Conservation (phyloP, 805 yeast species). For the Tetrapisispora arboricola region DNA sequence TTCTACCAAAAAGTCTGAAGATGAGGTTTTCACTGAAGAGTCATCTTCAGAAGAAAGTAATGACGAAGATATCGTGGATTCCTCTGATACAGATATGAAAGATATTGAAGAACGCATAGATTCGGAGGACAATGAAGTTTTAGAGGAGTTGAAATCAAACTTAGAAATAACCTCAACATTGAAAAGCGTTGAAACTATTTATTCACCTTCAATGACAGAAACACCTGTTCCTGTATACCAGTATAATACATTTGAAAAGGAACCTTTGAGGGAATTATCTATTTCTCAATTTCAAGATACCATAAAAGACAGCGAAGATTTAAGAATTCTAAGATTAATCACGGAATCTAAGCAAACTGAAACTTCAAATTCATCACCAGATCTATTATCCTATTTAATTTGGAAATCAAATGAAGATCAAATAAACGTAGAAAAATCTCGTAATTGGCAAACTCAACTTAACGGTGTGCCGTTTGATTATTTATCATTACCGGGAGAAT, state of each 20-base stretch:
- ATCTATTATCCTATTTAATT: slow-evolving; percentile 11
- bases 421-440: slow-evolving; percentile 4
- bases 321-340: slow-evolving; percentile 39
- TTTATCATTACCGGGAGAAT: slow-evolving; percentile 35
- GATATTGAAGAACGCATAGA: neutral
- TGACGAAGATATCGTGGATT: slow-evolving; percentile 7
- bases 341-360: slow-evolving; percentile 17
- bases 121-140: neutral
- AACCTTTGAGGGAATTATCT: slow-evolving; percentile 4
- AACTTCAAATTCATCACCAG: neutral
- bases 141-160: neutral
- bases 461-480: slow-evolving; percentile 23
- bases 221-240: slow-evolving; percentile 49
- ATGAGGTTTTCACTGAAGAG: slow-evolving; percentile 8
- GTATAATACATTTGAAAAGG: slow-evolving; percentile 20
- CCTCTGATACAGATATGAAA: neutral
- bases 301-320: slow-evolving; percentile 70
- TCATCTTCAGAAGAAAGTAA: slow-evolving; percentile 9
- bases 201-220: slow-evolving; percentile 40
- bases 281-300: slow-evolving; percentile 41
- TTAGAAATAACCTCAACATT: neutral
- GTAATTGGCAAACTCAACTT: slow-evolving; percentile 15
- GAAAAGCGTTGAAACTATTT: slow-evolving; percentile 16
- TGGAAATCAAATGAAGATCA: slow-evolving; percentile 19
- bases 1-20: slow-evolving; percentile 9